These are phyloP conservation scores for Pinus albicaulis DNA, from an alignment of 75 land plant genomes.

Conservation along the genomic window DNA sequence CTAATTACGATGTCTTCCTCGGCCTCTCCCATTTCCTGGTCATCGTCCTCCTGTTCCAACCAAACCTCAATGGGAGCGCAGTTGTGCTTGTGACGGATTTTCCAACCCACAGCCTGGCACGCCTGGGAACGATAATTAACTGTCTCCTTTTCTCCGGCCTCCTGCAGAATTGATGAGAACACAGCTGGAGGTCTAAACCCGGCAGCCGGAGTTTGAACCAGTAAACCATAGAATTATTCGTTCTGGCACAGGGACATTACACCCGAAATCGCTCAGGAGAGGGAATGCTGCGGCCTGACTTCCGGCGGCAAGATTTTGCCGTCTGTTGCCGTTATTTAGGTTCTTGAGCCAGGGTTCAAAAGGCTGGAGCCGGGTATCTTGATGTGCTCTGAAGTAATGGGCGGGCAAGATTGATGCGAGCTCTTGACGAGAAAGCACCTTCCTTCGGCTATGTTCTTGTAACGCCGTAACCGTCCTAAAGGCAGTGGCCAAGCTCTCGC, in stretches of 20 bases:
- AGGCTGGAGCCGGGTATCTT: not conserved
- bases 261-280: slow-evolving; percentile 82
- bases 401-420: slow-evolving; percentile 22
- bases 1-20: slow-evolving; percentile 4
- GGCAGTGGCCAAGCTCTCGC: slow-evolving; percentile 86
- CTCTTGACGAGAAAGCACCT: slow-evolving; percentile 59
- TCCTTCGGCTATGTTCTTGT: slow-evolving; percentile 41
- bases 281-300: slow-evolving; percentile 29
- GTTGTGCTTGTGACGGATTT: slow-evolving; percentile 63
- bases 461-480: slow-evolving; percentile 83
- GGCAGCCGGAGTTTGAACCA: slow-evolving; percentile 55
- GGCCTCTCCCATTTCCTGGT: slow-evolving; percentile 6
- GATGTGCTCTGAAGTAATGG: slow-evolving; percentile 5
- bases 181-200: slow-evolving; percentile 38
- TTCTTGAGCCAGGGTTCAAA: not conserved
- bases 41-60: slow-evolving; percentile 41
- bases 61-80: slow-evolving; percentile 75
- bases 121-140: slow-evolving; percentile 93
- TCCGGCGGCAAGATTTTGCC: not conserved
- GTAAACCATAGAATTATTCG: slow-evolving; percentile 58
- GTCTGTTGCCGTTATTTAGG: not conserved
- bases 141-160: slow-evolving; percentile 77
- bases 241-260: slow-evolving; percentile 68
- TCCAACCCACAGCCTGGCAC: slow-evolving; percentile 91
- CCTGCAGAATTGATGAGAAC: slow-evolving; percentile 79